Percentiles rank a stretch among this genome's conserved stretches.
phyloP scores from a whole-genome alignment of 768 basidiomycete genomes.

The Boletus huronensis region DNA sequence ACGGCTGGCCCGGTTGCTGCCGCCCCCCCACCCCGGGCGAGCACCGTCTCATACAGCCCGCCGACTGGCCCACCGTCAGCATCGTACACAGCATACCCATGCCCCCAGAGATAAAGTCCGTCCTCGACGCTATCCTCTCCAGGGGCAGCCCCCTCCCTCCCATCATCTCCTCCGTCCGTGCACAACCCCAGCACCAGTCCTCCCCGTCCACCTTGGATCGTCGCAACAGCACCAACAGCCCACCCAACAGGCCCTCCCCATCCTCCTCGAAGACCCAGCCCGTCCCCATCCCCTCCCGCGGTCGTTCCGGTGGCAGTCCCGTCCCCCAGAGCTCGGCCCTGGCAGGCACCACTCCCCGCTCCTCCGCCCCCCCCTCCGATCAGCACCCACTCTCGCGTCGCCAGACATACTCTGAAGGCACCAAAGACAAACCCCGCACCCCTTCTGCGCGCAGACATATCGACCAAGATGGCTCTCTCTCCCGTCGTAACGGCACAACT shows the following conservation, averaged over 20 bases:
- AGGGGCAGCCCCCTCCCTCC: slow-evolving; percentile 35
- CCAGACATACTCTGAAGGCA: slow-evolving; percentile 48
- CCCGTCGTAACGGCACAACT: slow-evolving; percentile 45
- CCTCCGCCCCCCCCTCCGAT: slow-evolving; percentile 40
- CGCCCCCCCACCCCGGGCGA: slow-evolving; percentile 64
- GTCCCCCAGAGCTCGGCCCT: slow-evolving; percentile 23
- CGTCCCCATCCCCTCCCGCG: slow-evolving; percentile 40
- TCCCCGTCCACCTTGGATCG: slow-evolving; percentile 40
- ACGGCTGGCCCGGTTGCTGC: slow-evolving; percentile 89
- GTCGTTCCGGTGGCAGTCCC: slow-evolving; percentile 54
- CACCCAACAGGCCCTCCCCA: slow-evolving; percentile 17
- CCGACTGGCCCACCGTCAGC: slow-evolving; percentile 80
- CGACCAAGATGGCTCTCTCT: slow-evolving; percentile 49
- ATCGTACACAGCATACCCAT: slow-evolving; percentile 71
- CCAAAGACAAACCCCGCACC: slow-evolving; percentile 52
- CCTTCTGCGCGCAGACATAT: slow-evolving; percentile 59
- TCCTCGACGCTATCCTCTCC: slow-evolving; percentile 53
- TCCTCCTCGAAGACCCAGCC: slow-evolving; percentile 38
- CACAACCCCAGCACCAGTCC: slow-evolving; percentile 29
- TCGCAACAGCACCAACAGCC: slow-evolving; percentile 41
- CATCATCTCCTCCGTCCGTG: slow-evolving; percentile 27
- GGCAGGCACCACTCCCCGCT: slow-evolving; percentile 30
- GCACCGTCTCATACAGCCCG: slow-evolving; percentile 58
- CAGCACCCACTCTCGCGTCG: slow-evolving; percentile 44
- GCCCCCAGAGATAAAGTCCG: slow-evolving; percentile 65